Base-by-base conservation (phyloP, 2,329 filamentous ascomycete species). In the Aureobasidium sp. region DNA sequence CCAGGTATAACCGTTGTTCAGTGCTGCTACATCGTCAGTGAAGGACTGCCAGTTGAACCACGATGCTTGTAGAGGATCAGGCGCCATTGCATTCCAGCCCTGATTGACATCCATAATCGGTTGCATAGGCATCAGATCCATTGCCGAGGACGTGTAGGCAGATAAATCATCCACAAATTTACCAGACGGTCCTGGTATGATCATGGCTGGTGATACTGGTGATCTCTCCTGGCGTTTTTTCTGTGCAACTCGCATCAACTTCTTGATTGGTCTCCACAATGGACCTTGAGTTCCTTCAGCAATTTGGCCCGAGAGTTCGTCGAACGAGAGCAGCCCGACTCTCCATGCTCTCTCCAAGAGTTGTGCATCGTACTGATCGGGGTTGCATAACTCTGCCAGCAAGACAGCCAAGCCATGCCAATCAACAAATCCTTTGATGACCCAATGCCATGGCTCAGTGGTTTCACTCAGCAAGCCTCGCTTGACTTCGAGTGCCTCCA, bases 31-130 rank as follows among this genome's bases (percentile, higher is more conserved):
- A 17, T 62, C 60, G 26, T 62, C 60, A 9, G 50, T 53, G 20
- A 62, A 62, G 23, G 39, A 42, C 26, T 62, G 60, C 60, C 60
- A 62, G 29, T 62, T 62, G 26, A 62, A 47, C 60, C 60, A 62
- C 1, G 60, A 62, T 27, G 39, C 42, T 6, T 62, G 47, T n/a
- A 56, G 20, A 8, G 57, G 57, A 34, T 60, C 57, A 27, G 48
- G 26, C 3, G 29, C 8, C 26, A 36, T 6, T 13, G 44, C n/a
- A n/a, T 36, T 51, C 57, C 57, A 60, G 0, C 20, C 26, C 13
- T 59, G 56, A 15, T 23, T 13, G n/a, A 23, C 5, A 10, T 39
- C 34, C 17, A 15, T 29, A 1, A 32, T 6, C 10, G 34, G 17
- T 15, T 50, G 23, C 27, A 60, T 39, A 3, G 44, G 23, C 46